Percentiles rank a stretch among this genome's conserved stretches.
phyloP scores from a whole-genome alignment of 2,329 filamentous ascomycete genomes.

The Fusarium subglutinans region DNA sequence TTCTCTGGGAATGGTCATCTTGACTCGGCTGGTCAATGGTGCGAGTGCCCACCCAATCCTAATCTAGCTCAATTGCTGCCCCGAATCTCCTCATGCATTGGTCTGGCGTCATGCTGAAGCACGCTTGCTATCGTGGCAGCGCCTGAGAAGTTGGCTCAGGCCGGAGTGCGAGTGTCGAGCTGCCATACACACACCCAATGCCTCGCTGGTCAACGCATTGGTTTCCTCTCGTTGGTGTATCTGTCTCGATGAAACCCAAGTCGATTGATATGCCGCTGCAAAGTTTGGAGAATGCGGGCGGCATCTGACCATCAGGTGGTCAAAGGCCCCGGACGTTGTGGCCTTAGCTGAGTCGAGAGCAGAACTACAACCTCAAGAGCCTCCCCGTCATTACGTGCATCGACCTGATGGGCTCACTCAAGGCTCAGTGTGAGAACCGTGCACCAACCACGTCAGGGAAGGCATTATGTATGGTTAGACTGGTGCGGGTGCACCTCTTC shows the following conservation, averaged over 20 bases:
- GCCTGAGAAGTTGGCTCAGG: constrained; percentile 44
- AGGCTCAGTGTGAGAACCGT: constrained; percentile 41
- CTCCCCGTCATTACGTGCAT: constrained; percentile 42
- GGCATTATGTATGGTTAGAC: constrained; percentile 42
- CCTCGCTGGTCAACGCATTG: constrained; percentile 15
- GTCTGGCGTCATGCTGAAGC: constrained; percentile 42
- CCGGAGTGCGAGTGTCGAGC: constrained; percentile 19
- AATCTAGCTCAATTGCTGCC: constrained; percentile 40
- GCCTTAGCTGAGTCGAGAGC: constrained; percentile 35
- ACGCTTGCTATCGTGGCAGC: constrained; percentile 53
- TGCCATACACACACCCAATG: constrained; percentile 36
- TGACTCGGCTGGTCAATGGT: constrained; percentile 28
- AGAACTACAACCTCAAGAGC: constrained; percentile 29
- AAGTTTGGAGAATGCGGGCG: constrained; percentile 30
- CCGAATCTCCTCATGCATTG: constrained; percentile 36
- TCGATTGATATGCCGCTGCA: constrained; percentile 20
- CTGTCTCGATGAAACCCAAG: constrained; percentile 29
- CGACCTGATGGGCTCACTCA: constrained; percentile 42
- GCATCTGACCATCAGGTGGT: constrained; percentile 41
- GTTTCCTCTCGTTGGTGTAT: constrained; percentile 23
- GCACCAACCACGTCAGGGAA: constrained; percentile 44
- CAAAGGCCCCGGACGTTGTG: constrained; percentile 33
- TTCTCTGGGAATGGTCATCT: constrained; percentile 18
- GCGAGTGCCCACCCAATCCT: constrained; percentile 44
- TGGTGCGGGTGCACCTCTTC: constrained; percentile 40